phyloP scores from a whole-genome alignment of 1,139 yeast species.

The Magnusiomyces suaveolens region DNA sequence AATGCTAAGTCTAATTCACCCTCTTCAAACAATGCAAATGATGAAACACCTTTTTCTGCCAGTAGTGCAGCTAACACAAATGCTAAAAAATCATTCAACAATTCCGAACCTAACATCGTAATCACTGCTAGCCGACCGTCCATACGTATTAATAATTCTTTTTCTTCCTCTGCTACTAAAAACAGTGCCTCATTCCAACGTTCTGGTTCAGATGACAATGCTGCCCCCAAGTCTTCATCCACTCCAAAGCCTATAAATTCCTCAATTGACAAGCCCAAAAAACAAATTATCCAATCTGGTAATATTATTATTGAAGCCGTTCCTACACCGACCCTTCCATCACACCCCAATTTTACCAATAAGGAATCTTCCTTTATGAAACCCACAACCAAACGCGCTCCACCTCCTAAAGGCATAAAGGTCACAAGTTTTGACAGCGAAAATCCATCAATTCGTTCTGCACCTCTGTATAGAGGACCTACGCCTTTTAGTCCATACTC shows the following conservation, averaged over 20 bases:
- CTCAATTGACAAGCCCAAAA: not conserved
- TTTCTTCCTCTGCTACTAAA: not conserved
- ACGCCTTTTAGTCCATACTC: conserved; percentile 12
- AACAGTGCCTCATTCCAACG: not conserved
- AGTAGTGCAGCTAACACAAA: not conserved
- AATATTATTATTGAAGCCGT: conserved; percentile 13
- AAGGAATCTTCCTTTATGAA: conserved; percentile 1
- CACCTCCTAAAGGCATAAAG: conserved; percentile 10
- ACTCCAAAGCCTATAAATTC: not conserved
- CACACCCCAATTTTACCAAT: conserved; percentile 3
- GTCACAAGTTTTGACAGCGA: conserved; percentile 8
- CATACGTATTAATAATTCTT: not conserved
- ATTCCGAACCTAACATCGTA: not conserved
- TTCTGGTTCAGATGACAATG: not conserved
- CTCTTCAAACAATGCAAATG: not conserved
- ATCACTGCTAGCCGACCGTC: not conserved
- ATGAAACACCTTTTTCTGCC: not conserved
- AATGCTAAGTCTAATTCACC: not conserved
- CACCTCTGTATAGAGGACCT: conserved; percentile 10
- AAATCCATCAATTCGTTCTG: conserved; percentile 13
- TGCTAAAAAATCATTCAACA: not conserved
- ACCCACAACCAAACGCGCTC: conserved; percentile 5
- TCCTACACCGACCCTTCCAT: conserved; percentile 12
- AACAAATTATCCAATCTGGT: conserved; percentile 11
- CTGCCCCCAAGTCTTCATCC: not conserved